Conservation (phyloP, 2,329 filamentous ascomycete genomes). For the Periconia digitata region DNA sequence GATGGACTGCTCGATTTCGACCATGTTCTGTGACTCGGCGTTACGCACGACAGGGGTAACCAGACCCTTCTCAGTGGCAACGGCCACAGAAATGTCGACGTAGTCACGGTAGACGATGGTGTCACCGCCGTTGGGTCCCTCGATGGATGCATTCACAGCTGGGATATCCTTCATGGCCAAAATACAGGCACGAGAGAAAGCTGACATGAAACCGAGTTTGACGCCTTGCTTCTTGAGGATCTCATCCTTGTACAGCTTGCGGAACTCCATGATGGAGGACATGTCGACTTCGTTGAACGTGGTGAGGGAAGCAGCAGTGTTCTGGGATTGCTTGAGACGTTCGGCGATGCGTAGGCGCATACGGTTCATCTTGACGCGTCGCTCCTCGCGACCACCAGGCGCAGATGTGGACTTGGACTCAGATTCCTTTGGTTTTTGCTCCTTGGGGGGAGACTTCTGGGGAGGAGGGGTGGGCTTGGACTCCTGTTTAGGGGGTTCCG, state of each 20-base stretch:
- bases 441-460: conserved; percentile 27
- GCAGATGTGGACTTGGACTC: conserved; percentile 39
- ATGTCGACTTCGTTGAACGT: conserved; percentile 99
- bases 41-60: conserved; percentile 97
- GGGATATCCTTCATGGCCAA: conserved; percentile 95
- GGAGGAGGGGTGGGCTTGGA: conserved; percentile 38
- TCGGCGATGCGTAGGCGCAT: conserved; percentile 98
- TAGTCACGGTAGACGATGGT: conserved; percentile 99
- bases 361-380: conserved; percentile 98
- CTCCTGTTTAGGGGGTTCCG: conserved; percentile 43
- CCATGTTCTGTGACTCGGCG: conserved; percentile 81
- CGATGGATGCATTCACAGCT: conserved; percentile 93
- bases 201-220: conserved; percentile 99
- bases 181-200: conserved; percentile 86
- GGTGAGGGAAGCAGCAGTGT: conserved; percentile 93
- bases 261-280: conserved; percentile 95
- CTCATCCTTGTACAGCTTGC: conserved; percentile 96
- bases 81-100: conserved; percentile 95
- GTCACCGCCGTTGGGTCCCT: conserved; percentile 91
- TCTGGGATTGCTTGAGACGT: conserved; percentile 98
- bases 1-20: conserved; percentile 87
- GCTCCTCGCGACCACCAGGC: conserved; percentile 79
- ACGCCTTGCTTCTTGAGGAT: conserved; percentile 93
- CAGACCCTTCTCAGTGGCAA: conserved; percentile 95
- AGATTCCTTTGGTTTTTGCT: conserved; percentile 40